These are phyloP conservation scores for Verbascum thapsus DNA, from an alignment of 257 asterid species.

Conservation along the genomic window DNA sequence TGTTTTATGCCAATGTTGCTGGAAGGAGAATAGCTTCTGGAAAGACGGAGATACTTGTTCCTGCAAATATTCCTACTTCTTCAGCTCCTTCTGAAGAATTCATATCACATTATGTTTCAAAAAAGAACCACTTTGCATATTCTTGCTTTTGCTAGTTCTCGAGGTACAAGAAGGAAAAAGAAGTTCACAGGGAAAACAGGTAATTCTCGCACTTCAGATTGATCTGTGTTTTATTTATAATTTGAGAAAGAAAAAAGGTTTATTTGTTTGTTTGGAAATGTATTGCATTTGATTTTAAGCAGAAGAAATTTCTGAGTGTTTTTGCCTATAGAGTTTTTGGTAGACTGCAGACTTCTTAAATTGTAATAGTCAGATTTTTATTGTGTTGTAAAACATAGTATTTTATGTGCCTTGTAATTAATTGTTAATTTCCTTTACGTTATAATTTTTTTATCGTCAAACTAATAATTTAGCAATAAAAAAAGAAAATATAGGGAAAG, in stretches of 20 bases:
- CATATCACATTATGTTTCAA: slow-evolving; percentile 65
- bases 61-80: slow-evolving; percentile 51
- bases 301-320: slow-evolving; percentile 24
- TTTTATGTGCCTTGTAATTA: slow-evolving; percentile 31
- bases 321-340: slow-evolving; percentile 32
- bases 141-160: slow-evolving; percentile 69
- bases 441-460: too few relatives aligned
- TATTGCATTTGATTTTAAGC: slow-evolving; percentile 23
- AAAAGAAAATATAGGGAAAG: neutral
- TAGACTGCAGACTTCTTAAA: slow-evolving; percentile 37
- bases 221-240: slow-evolving; percentile 27
- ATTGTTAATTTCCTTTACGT: too few relatives aligned
- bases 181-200: neutral
- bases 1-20: slow-evolving; percentile 81
- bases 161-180: too few relatives aligned
- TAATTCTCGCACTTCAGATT: slow-evolving; percentile 16
- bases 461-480: too few relatives aligned
- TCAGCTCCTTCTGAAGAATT: slow-evolving; percentile 63
- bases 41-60: slow-evolving; percentile 72
- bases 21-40: slow-evolving; percentile 78
- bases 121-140: slow-evolving; percentile 80
- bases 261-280: slow-evolving; percentile 30
- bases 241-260: slow-evolving; percentile 29
- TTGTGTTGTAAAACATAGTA: slow-evolving; percentile 33
- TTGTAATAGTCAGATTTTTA: slow-evolving; percentile 32